phyloP scores from a whole-genome alignment of 208 protist genomes.

The Crithidia thermophila region DNA sequence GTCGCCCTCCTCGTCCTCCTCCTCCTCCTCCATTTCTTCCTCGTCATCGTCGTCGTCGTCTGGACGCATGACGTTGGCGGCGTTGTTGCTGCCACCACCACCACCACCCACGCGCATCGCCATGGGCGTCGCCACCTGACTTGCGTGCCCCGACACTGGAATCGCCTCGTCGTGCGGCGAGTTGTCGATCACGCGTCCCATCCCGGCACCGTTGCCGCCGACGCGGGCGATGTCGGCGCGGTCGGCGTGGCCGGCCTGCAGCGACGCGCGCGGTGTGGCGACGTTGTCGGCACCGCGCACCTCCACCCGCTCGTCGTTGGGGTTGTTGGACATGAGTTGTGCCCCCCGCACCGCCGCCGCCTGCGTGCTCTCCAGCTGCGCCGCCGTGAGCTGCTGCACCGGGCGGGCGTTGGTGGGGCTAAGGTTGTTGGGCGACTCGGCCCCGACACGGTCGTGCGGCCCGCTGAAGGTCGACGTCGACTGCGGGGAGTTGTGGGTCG shows the following conservation, averaged over 20 bases:
- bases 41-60: conserved; percentile 37
- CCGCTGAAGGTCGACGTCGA: not conserved
- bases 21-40: conserved; percentile 36
- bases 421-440: not conserved
- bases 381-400: conserved; percentile 4
- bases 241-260: conserved; percentile 15
- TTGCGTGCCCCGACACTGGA: conserved; percentile 25
- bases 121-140: conserved; percentile 34
- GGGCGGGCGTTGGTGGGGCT: not conserved
- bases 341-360: conserved; percentile 25
- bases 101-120: conserved; percentile 15
- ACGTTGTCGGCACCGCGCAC: conserved; percentile 61
- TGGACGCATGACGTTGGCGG: conserved; percentile 16
- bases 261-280: conserved; percentile 45
- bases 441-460: not conserved
- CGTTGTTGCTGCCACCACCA: too few relatives aligned
- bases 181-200: conserved; percentile 48
- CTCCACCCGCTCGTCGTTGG: conserved; percentile 86
- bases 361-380: not conserved
- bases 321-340: conserved; percentile 78
- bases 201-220: conserved; percentile 7
- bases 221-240: conserved; percentile 12
- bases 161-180: conserved; percentile 76
- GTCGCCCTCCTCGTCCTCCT: conserved; percentile 33
- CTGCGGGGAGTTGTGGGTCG: not conserved